Evolutionary conservation across 495 filamentous ascomycete genomes (phyloP).

Genomic region (Lepidopterella palustris): DNA sequence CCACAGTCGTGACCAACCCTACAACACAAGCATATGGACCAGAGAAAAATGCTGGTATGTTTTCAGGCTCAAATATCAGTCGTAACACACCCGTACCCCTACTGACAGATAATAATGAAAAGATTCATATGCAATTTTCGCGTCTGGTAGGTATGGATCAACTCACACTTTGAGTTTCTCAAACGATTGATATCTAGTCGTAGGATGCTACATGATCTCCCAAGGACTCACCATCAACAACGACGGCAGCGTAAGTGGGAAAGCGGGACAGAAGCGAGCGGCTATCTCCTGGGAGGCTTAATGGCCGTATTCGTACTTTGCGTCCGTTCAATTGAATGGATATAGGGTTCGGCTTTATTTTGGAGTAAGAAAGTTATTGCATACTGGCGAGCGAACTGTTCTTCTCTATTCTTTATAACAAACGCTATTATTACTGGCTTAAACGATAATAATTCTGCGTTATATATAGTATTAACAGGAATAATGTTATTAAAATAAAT

Average conservation of each 20-base stretch:
- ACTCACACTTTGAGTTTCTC: not conserved
- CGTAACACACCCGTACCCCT: not conserved
- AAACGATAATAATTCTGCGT: not conserved
- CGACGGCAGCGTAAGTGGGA: not conserved
- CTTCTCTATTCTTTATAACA: not conserved
- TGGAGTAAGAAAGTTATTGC: not conserved
- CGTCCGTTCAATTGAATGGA: not conserved
- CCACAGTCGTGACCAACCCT: not conserved
- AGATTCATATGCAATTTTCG: not conserved
- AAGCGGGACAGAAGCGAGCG: not conserved
- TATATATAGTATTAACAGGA: not conserved
- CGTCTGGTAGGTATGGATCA: not conserved
- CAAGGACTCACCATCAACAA: not conserved
- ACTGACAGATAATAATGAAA: not conserved
- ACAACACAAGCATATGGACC: not conserved
- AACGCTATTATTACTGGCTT: not conserved
- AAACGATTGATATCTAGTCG: not conserved
- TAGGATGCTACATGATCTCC: not conserved
- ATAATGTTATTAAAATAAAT: not conserved
- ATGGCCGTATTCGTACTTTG: not conserved
- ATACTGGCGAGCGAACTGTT: not conserved
- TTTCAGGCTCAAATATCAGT: not conserved
- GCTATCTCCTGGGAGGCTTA: not conserved
- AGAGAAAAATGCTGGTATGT: not conserved
- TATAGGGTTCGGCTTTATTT: not conserved